phyloP scores from a whole-genome alignment of 2,329 filamentous ascomycete species.

The Penicillium hordei region DNA sequence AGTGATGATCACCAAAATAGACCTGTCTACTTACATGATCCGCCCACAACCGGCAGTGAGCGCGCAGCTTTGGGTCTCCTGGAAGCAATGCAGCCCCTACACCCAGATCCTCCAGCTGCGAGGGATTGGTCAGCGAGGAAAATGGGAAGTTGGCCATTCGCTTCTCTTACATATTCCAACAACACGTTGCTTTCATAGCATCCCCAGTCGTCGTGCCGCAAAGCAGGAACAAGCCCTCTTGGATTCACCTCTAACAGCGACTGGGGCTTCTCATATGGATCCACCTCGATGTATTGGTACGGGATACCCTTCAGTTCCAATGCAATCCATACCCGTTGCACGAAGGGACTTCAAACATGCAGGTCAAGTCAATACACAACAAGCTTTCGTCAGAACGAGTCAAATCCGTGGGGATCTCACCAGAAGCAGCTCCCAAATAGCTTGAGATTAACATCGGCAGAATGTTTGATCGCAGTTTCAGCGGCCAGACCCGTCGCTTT shows the following conservation, averaged over 20 bases:
- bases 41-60: slow-evolving; percentile 75
- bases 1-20: slow-evolving; percentile 8
- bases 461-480: slow-evolving; percentile 67
- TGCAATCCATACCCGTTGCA: slow-evolving; percentile 86
- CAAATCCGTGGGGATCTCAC: slow-evolving; percentile 44
- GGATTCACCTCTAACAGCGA: slow-evolving; percentile 73
- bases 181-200: slow-evolving; percentile 80
- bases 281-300: slow-evolving; percentile 85
- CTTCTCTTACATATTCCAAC: slow-evolving; percentile 72
- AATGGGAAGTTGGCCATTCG: neutral
- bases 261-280: slow-evolving; percentile 73
- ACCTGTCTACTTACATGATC: slow-evolving; percentile 62
- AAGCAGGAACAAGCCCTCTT: slow-evolving; percentile 70
- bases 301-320: slow-evolving; percentile 73
- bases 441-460: slow-evolving; percentile 69
- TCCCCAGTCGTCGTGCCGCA: slow-evolving; percentile 76
- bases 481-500: slow-evolving; percentile 71
- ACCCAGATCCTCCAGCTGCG: slow-evolving; percentile 72
- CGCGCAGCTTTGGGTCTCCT: slow-evolving; percentile 64
- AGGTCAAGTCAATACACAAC: slow-evolving; percentile 5
- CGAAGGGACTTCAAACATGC: slow-evolving; percentile 67
- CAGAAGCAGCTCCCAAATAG: slow-evolving; percentile 83
- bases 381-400: neutral
- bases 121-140: slow-evolving; percentile 9
- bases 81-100: slow-evolving; percentile 60